Percentiles rank a stretch among this genome's conserved stretches.
Evolutionary conservation across 2,329 filamentous ascomycete species (phyloP).

Genomic region (Aspergillus quadricinctus): DNA sequence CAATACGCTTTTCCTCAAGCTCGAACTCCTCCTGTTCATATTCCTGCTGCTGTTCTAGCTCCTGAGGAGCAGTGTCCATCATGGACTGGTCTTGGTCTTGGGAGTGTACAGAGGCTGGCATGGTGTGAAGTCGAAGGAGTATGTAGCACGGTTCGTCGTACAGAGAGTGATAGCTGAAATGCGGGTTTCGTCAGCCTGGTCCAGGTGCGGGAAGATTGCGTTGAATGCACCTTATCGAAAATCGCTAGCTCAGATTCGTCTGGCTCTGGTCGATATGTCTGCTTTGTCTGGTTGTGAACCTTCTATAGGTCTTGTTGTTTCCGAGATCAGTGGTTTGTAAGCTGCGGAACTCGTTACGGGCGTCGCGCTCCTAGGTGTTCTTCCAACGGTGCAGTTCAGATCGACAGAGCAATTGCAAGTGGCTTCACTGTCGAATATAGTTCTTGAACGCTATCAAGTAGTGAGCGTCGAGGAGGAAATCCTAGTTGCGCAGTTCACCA

Average conservation of each 20-base stretch:
- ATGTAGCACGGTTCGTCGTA: background rate
- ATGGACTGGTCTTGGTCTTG: slow-evolving; percentile 41
- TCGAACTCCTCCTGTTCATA: slow-evolving; percentile 38
- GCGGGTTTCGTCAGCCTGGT: slow-evolving; percentile 1
- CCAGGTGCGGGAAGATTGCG: background rate
- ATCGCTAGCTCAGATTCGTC: background rate
- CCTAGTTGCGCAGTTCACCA: background rate
- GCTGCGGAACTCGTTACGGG: background rate
- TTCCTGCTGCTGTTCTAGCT: slow-evolving; percentile 44
- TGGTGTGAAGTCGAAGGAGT: slow-evolving; percentile 11
- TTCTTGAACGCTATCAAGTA: background rate
- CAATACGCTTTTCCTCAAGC: slow-evolving; percentile 52
- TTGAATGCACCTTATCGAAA: background rate
- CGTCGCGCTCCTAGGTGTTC: background rate
- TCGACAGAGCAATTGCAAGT: background rate
- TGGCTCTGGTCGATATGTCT: background rate
- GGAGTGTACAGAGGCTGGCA: slow-evolving; percentile 38
- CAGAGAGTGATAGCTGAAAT: background rate
- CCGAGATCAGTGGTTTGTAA: background rate
- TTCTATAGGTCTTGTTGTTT: background rate
- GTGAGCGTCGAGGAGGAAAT: background rate
- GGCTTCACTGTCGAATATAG: background rate
- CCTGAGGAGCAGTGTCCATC: slow-evolving; percentile 30
- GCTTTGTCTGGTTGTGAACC: background rate
- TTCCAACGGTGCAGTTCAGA: background rate